Percentiles rank a stretch among this genome's conserved stretches.
These are phyloP conservation scores for Penicillium alfredii DNA, from an alignment of 495 filamentous ascomycete genomes.

Conservation along the genomic window DNA sequence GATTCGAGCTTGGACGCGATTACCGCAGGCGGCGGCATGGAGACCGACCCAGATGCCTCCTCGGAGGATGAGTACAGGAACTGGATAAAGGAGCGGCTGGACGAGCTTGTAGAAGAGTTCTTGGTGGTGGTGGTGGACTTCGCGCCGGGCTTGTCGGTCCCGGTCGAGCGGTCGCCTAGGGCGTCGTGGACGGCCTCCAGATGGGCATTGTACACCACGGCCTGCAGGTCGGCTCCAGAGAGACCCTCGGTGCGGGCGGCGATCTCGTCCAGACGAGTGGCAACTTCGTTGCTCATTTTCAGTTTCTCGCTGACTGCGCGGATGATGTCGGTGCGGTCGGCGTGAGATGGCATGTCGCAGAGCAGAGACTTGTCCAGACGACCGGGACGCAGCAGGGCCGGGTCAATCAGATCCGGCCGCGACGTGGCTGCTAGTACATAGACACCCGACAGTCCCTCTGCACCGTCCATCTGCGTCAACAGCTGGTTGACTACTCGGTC, in stretches of 20 bases:
- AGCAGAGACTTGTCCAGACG: conserved; percentile 85
- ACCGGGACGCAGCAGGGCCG: conserved; percentile 81
- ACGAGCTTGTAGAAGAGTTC: conserved; percentile 24
- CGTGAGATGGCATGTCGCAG: conserved; percentile 73
- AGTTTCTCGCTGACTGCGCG: conserved; percentile 74
- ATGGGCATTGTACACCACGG: conserved; percentile 92
- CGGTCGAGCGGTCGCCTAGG: conserved; percentile 57
- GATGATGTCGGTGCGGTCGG: conserved; percentile 85
- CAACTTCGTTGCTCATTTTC: conserved; percentile 55
- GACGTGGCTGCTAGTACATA: conserved; percentile 93
- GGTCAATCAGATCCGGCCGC: conserved; percentile 89
- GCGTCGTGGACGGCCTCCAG: conserved; percentile 94
- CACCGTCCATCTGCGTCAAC: conserved; percentile 97
- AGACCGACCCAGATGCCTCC: conserved; percentile 37
- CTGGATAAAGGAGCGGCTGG: conserved; percentile 58
- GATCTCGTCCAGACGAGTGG: conserved; percentile 52
- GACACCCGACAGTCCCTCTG: conserved; percentile 87
- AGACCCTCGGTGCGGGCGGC: conserved; percentile 81
- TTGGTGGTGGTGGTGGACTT: conserved; percentile 28
- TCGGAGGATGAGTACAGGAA: conserved; percentile 71
- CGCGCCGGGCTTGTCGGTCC: conserved; percentile 28
- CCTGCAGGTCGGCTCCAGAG: conserved; percentile 90
- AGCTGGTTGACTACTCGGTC: conserved; percentile 98
- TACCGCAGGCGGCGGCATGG: conserved; percentile 57
- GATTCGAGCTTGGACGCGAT: conserved; percentile 69